Evolutionary conservation across 768 basidiomycete genomes (phyloP).

Genomic region (Naganishia kalamii): DNA sequence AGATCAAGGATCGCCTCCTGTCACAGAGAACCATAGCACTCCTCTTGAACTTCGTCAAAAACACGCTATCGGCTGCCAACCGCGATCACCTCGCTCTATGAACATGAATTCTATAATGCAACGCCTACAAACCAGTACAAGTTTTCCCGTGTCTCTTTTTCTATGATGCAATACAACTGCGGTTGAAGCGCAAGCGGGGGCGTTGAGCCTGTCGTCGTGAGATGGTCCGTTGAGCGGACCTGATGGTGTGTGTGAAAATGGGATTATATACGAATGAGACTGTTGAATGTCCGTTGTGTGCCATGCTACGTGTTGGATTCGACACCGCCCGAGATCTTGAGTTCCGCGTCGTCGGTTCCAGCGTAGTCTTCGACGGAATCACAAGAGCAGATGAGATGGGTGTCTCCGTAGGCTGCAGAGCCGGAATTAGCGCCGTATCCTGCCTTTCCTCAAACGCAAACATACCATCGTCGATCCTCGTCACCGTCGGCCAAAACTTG

Average conservation of each 20-base stretch:
- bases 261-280: background rate
- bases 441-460: slow-evolving; percentile 6
- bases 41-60: no score
- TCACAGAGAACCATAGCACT: no score
- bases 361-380: slow-evolving; percentile 47
- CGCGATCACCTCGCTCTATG: no score
- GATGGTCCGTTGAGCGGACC: background rate
- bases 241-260: background rate
- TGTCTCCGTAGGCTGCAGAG: slow-evolving; percentile 74
- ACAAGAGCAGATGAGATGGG: slow-evolving; percentile 61
- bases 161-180: slow-evolving; percentile 8
- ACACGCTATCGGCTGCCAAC: no score
- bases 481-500: slow-evolving; percentile 96
- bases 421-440: slow-evolving; percentile 21
- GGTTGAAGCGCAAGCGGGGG: slow-evolving; percentile 11
- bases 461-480: slow-evolving; percentile 87
- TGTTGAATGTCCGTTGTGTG: slow-evolving; percentile 17
- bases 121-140: background rate
- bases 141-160: background rate
- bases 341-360: slow-evolving; percentile 2
- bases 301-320: slow-evolving; percentile 19
- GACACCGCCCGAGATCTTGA: slow-evolving; percentile 24
- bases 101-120: no score
- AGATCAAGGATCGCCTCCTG: no score
- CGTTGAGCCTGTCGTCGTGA: slow-evolving; percentile 11